These are phyloP conservation scores for Closterium sp. DNA, from an alignment of 139 green algal species.

Conservation along the genomic window DNA sequence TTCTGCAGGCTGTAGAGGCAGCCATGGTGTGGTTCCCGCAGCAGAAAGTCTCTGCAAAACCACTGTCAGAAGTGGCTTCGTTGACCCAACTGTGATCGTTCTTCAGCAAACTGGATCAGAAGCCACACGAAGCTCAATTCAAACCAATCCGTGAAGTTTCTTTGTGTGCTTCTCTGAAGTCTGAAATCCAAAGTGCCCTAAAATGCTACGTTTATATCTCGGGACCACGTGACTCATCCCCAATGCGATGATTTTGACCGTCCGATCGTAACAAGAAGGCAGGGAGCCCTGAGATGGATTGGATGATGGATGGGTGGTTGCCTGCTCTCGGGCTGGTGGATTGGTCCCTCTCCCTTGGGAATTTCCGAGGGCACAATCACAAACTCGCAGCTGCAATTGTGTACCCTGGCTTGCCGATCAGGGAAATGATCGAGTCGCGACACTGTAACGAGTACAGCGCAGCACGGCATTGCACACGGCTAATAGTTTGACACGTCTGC, in stretches of 20 bases:
- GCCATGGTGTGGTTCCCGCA: neutral
- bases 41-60: neutral
- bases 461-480: neutral
- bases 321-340: neutral
- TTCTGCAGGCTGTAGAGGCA: neutral
- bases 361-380: neutral
- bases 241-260: neutral
- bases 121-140: neutral
- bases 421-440: neutral
- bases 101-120: neutral
- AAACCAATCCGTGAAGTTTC: neutral
- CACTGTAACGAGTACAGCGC: neutral
- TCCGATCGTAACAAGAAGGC: neutral
- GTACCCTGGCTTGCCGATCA: too few relatives aligned
- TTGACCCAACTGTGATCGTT: neutral
- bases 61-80: neutral
- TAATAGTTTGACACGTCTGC: neutral
- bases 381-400: too few relatives aligned
- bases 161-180: neutral
- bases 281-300: neutral
- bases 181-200: neutral
- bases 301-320: neutral
- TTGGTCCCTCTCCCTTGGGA: neutral
- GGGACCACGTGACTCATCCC: neutral
- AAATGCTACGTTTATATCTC: neutral